Conservation (phyloP, 257 asterid species). For the Eucommia ulmoides region DNA sequence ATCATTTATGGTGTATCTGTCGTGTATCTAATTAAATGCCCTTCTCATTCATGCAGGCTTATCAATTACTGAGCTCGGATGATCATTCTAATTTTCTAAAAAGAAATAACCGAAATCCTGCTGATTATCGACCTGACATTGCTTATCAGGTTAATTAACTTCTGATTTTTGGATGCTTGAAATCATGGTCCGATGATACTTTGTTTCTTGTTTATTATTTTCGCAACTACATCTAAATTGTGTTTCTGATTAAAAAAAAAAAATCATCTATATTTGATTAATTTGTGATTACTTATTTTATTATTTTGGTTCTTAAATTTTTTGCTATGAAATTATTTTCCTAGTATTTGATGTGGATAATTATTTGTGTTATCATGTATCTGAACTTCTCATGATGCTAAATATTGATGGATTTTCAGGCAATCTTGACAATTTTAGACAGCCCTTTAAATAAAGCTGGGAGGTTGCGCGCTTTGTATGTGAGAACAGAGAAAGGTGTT, state of each 20-base stretch:
- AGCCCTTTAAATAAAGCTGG: constrained; percentile 79
- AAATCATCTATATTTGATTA: no score
- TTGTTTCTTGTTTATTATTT: background rate
- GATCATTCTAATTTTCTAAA: constrained; percentile 50
- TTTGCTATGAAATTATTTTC: no score
- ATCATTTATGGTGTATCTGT: no score
- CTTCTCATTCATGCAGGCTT: constrained; percentile 26
- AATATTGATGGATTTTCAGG: constrained; percentile 28
- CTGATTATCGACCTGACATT: constrained; percentile 80
- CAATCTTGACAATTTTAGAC: constrained; percentile 69
- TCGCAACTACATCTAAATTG: background rate
- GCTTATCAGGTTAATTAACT: constrained; percentile 58
- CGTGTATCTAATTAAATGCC: background rate
- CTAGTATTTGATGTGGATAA: background rate
- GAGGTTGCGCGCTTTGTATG: constrained; percentile 71
- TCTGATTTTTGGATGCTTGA: background rate
- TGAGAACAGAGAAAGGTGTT: constrained; percentile 66
- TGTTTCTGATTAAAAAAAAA: no score
- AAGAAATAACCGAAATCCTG: constrained; percentile 55
- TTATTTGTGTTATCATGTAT: background rate
- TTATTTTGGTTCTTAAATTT: no score
- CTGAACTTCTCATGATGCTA: background rate
- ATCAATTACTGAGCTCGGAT: constrained; percentile 83
- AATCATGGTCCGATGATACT: background rate
- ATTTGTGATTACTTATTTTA: no score